phyloP scores from a whole-genome alignment of 306 rosid species.

The Medicago truncatula region MtrunA17r5.0-ANR NC_053048.1:45959001-45959500 shows the following conservation, averaged over 20 bases:
- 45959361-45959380: constrained; percentile 9
- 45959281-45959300: constrained; percentile 32
- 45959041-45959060: constrained; percentile 37
- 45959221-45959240: constrained; percentile 3
- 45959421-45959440: neutral
- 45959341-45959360: constrained; percentile 5
- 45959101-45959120: constrained; percentile 39
- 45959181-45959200: constrained; percentile 33
- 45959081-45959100: constrained; percentile 55
- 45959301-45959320: constrained; percentile 36
- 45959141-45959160: constrained; percentile 41
- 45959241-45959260: constrained; percentile 22
- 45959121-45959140: constrained; percentile 40
- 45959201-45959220: constrained; percentile 18
- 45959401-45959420: constrained; percentile 2
- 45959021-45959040: constrained; percentile 36
- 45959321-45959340: constrained; percentile 30
- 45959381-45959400: neutral
- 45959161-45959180: constrained; percentile 36
- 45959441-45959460: neutral
- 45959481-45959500: neutral
- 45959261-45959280: constrained; percentile 50
- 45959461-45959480: neutral
- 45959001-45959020: constrained; percentile 32
- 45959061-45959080: constrained; percentile 39